Base-by-base conservation (phyloP, 2,329 filamentous ascomycete species). In the Phyllosticta citrichinensis region DNA sequence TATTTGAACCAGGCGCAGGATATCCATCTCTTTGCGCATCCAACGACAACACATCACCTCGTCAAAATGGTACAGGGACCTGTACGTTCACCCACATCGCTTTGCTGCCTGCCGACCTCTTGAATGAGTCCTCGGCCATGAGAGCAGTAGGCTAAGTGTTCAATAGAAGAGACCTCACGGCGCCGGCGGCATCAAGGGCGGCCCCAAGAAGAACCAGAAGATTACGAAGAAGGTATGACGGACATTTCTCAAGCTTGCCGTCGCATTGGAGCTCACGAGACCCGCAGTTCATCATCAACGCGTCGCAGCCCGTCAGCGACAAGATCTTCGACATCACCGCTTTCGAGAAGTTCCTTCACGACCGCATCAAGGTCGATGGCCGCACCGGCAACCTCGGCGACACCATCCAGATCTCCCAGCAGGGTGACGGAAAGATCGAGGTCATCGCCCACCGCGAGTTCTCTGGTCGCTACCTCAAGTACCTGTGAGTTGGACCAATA, bases 341-440 rank as follows among this genome's bases (percentile, higher is more conserved):
- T 71, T 99, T 99, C 79, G 92, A 97, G 83, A 97, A 97, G 87
- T 99, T 99, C 89, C 89, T 99, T 67, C 92, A 97, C 86, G 94
- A 97, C 81, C 91, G 89, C 82, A 96, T 99, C 87, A 99, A 99
- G 90, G 91, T 99, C 72, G 94, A 97, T 71, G 93, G 93, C 82
- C 93, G 91, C 76, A 92, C 93, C 75, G 92, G 92, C 73, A 97
- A 99, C 87, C 89, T 99, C 71, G 94, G 94, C 77, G 94, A 97
- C 75, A 86, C 83, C 77, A 87, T 99, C 75, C 82, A 86, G 76
- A 94, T 99, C 83, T 87, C 85, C 75, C 90, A 96, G 85, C 81
- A 87, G 74, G 91, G 89, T 70, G 94, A 97, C 74, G 94, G 93
- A 81, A 97, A 97, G 87, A 88, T 99, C 76, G 92, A 97, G 86